A percentile compares a stretch with the other conserved stretches of the same genome.
Conservation (phyloP, 129 eudicot species). For the Artemisia tridentata region DNA sequence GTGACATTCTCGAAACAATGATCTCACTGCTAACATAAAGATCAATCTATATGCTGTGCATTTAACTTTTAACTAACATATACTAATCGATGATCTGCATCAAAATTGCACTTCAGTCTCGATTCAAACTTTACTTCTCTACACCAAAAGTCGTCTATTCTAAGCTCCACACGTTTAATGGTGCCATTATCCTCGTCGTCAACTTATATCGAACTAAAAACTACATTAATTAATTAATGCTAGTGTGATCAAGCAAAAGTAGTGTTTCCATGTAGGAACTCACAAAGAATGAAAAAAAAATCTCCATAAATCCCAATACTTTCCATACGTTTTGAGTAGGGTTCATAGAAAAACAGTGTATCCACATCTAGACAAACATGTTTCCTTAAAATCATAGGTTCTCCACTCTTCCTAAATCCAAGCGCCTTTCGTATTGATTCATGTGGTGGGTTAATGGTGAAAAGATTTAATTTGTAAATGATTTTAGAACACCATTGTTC, state of each 20-base stretch:
- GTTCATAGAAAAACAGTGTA: not conserved
- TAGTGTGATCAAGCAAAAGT: not conserved
- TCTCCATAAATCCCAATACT: not conserved
- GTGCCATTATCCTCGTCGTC: not conserved
- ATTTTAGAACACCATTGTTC: constrained; percentile 28
- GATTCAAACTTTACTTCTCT: not conserved
- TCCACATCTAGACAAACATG: too few species aligned
- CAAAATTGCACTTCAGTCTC: not conserved
- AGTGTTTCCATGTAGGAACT: constrained; percentile 2
- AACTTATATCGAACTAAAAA: too few species aligned
- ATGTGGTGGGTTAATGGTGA: constrained; percentile 11
- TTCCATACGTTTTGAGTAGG: not conserved
- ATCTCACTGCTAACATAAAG: not conserved
- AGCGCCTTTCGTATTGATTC: constrained; percentile 1
- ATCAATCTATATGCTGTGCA: not conserved
- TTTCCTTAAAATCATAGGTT: not conserved
- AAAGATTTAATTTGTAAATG: constrained; percentile 20
- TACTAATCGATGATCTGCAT: not conserved
- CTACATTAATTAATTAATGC: not conserved
- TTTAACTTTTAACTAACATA: not conserved
- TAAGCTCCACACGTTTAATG: not conserved
- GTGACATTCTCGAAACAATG: not conserved
- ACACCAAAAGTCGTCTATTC: not conserved
- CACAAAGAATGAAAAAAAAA: not conserved
- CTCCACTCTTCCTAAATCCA: constrained; percentile 38